Evolutionary conservation across 208 protist species (phyloP), one percentile per base, ranked within the genome.

Genomic region (Acanthamoeba sp.): DNA sequence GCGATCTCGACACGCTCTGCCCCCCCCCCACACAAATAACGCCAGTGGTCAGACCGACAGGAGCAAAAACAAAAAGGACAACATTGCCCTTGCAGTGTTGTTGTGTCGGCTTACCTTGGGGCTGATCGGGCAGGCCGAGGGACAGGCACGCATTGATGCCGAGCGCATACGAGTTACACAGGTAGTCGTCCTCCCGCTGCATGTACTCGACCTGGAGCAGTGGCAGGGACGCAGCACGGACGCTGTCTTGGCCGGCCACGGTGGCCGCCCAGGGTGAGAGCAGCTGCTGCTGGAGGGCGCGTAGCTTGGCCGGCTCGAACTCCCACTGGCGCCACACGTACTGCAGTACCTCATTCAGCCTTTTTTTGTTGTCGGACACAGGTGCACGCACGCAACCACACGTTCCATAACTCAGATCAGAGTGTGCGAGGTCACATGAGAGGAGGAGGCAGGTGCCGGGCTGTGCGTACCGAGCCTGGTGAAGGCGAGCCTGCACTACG

Each of bases 281-380:
- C 12, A 78, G 69, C 29, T 45, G 34, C 12, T 42, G 12, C 32
- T 32, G 69, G 29, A 78, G 69, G 69, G 69, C 69, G 0, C 42
- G 32, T 14, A 78, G 69, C 69, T 78, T 78, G 69, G 34, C 34
- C 0, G 69, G 69, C 1, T 9, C 36, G 34, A 78, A 78, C 20
- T 34, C 27, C 69, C 69, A 36, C 20, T 0, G 0, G 12, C 69
- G 69, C 69, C 69, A 78, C 36, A 78, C 69, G 34, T 78, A 78
- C 29, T 78, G 32, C 0, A 78, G 69, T 32, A 78, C 69, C 69
- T 78, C 69, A 22, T 78, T 32, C 69, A 78, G 69, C 69, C 69
- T 78, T 16, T 16, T 14, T 66, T 24, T 62, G 55, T 27, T 24
- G 55, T 1, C 27, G 2, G 18, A 6, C 18, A 64, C 27, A 1